A percentile compares a stretch with the other conserved stretches of the same genome.
phyloP scores from a whole-genome alignment of 305 asterid genomes.

The Rubia tinctorum region DNA sequence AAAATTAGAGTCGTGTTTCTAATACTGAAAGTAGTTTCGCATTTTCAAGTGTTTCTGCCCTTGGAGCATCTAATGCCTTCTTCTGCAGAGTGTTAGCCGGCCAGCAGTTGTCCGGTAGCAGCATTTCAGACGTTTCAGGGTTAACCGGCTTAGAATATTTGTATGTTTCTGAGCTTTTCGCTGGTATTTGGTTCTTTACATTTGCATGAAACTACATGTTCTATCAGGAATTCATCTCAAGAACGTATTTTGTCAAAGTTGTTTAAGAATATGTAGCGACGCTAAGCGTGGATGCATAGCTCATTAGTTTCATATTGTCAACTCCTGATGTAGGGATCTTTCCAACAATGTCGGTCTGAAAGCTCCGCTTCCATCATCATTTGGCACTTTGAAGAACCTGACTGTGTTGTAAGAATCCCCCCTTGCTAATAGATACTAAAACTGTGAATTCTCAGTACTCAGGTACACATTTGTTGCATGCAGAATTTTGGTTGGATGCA shows the following conservation, averaged over 20 bases:
- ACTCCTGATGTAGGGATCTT: constrained; percentile 63
- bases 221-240: neutral
- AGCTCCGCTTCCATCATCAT: constrained; percentile 71
- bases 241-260: neutral
- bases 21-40: neutral
- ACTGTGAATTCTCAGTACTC: constrained; percentile 5
- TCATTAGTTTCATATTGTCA: constrained; percentile 12
- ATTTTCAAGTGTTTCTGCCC: constrained; percentile 9
- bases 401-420: constrained; percentile 51
- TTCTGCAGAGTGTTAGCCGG: constrained; percentile 62
- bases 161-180: constrained; percentile 22
- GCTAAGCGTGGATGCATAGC: too few species aligned
- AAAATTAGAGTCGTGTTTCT: neutral
- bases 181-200: neutral
- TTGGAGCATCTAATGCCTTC: constrained; percentile 11
- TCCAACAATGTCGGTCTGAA: constrained; percentile 73
- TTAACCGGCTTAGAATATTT: constrained; percentile 45
- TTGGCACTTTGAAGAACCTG: constrained; percentile 69
- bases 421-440: constrained; percentile 8
- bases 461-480: constrained; percentile 21
- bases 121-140: constrained; percentile 57
- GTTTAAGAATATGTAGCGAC: too few species aligned
- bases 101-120: constrained; percentile 49
- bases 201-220: neutral
- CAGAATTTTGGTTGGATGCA: constrained; percentile 79